Percentiles rank a stretch among this genome's conserved stretches.
phyloP scores from a whole-genome alignment of 2,329 filamentous ascomycete species.

The Ambrosiella beaveri region DNA sequence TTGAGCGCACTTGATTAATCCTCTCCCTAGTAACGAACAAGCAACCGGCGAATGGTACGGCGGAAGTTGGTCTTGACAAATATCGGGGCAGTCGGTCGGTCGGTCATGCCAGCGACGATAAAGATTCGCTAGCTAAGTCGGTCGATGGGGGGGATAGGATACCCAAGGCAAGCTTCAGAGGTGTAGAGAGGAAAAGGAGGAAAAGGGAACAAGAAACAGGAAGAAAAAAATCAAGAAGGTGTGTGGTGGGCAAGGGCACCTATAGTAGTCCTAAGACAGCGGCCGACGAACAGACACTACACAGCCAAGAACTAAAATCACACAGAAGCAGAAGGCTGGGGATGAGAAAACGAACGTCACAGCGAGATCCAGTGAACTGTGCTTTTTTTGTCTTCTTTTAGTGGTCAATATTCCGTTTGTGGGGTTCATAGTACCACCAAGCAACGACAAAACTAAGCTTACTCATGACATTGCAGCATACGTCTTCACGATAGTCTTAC shows the following conservation, averaged over 20 bases:
- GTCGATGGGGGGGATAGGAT: background rate
- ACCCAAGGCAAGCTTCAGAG: slow-evolving; percentile 3
- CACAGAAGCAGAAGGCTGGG: background rate
- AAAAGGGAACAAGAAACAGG: background rate
- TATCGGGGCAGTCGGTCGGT: background rate
- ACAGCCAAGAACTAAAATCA: background rate
- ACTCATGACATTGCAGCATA: background rate
- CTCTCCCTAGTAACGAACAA: background rate
- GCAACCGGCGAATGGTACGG: background rate
- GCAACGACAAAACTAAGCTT: background rate
- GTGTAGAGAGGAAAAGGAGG: background rate
- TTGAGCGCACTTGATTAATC: background rate
- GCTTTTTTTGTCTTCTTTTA: background rate
- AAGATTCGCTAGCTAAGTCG: background rate
- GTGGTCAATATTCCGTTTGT: background rate
- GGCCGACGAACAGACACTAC: background rate
- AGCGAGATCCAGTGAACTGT: background rate
- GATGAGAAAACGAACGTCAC: background rate
- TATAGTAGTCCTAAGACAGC: background rate
- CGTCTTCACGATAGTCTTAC: background rate
- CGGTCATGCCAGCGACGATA: background rate
- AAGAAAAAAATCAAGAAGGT: background rate
- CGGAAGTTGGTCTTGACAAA: background rate
- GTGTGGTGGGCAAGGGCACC: background rate
- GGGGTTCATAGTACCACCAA: background rate